A percentile compares a stretch with the other conserved stretches of the same genome.
Conservation (phyloP, 2,329 filamentous ascomycete species). For the Exophiala dermatitidis region DNA sequence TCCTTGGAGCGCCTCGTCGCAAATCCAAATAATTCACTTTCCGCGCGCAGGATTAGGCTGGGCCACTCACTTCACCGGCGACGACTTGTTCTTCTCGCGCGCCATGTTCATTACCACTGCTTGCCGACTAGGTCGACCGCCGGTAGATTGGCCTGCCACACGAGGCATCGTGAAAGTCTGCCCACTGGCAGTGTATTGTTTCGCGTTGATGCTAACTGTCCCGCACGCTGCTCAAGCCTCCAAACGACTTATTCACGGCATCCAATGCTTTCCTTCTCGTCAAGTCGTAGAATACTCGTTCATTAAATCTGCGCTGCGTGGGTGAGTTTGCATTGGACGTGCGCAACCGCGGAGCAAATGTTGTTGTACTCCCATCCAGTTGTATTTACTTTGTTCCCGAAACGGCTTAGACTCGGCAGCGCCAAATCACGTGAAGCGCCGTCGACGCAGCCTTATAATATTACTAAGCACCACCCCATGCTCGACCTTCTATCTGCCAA, state of each 20-base stretch:
- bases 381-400: constrained; percentile 7
- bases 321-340: background rate
- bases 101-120: constrained; percentile 23
- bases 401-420: constrained; percentile 7
- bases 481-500: background rate
- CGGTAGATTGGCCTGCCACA: constrained; percentile 11
- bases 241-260: background rate
- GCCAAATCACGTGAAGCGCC: constrained; percentile 1
- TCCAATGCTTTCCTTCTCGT: background rate
- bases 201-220: background rate
- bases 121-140: constrained; percentile 11
- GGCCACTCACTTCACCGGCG: constrained; percentile 43
- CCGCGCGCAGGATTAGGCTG: background rate
- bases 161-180: constrained; percentile 17
- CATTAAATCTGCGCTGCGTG: background rate
- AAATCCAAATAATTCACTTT: background rate
- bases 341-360: background rate
- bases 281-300: background rate
- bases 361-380: background rate
- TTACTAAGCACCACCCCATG: background rate
- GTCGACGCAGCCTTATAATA: too few species aligned
- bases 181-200: background rate
- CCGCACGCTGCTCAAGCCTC: background rate
- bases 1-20: background rate
- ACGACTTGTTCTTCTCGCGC: constrained; percentile 35